phyloP scores from a whole-genome alignment of 441 rosid genomes.

The Macaranga tanarius region DNA sequence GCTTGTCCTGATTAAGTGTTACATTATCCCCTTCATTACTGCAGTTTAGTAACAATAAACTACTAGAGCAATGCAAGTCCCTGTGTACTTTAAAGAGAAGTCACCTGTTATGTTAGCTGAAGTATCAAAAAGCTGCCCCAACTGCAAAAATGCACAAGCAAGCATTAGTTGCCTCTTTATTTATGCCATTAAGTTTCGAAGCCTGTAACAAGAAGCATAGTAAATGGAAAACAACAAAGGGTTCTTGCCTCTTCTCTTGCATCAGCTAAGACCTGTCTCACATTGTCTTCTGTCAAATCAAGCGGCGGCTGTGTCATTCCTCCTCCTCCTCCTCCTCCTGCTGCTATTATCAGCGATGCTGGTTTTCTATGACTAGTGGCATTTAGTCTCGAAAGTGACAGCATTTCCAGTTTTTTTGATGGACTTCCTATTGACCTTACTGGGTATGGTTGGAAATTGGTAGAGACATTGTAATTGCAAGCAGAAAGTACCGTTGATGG shows the following conservation, averaged over 20 bases:
- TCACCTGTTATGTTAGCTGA: conserved; percentile 73
- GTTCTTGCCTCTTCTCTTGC: conserved; percentile 68
- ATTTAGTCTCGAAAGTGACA: conserved; percentile 1
- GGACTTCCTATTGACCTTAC: neutral
- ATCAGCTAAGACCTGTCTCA: conserved; percentile 59
- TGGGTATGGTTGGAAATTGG: neutral
- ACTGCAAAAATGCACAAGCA: conserved; percentile 1
- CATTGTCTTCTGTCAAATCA: conserved; percentile 87
- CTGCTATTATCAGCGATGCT: conserved; percentile 21
- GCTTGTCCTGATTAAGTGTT: conserved; percentile 44
- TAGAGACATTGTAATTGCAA: neutral
- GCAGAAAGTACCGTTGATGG: neutral
- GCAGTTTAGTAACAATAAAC: neutral
- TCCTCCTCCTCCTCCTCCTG: conserved; percentile 38
- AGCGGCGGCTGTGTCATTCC: conserved; percentile 62
- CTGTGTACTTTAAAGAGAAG: conserved; percentile 14
- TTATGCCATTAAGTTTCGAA: neutral
- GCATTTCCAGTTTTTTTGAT: conserved; percentile 9
- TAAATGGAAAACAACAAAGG: neutral
- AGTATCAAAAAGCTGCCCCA: conserved; percentile 11
- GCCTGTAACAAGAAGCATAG: neutral
- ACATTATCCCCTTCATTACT: neutral
- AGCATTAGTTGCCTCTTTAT: too few species aligned
- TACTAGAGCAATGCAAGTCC: neutral
- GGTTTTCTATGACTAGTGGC: neutral